Conservation (phyloP, 2,329 filamentous ascomycete species). For the Diaporthe australafricana region DNA sequence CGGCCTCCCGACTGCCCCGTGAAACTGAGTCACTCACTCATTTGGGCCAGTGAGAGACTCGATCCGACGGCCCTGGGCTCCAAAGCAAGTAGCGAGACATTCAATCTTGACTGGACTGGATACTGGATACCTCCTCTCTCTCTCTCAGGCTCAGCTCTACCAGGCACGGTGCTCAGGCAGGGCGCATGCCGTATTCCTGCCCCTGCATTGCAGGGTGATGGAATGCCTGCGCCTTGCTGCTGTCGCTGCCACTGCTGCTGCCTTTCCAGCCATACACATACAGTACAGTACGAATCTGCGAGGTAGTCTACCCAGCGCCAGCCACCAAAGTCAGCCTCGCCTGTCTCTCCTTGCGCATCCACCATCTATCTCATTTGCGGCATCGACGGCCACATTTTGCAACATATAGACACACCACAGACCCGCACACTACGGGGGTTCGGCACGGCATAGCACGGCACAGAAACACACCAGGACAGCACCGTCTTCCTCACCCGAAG, state of each 20-base stretch:
- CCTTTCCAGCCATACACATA: background rate
- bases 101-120: background rate
- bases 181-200: constrained; percentile 12
- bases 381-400: background rate
- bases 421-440: background rate
- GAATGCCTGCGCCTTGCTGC: constrained; percentile 18
- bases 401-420: constrained; percentile 7
- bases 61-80: constrained; percentile 1
- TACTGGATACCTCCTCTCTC: background rate
- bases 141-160: background rate
- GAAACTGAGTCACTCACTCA: constrained; percentile 6
- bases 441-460: constrained; percentile 23
- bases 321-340: constrained; percentile 12
- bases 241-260: background rate
- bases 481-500: constrained; percentile 13
- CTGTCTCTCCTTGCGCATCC: background rate
- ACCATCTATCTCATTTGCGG: background rate
- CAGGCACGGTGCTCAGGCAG: constrained; percentile 10
- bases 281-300: background rate
- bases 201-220: constrained; percentile 25
- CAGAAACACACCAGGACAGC: constrained; percentile 15
- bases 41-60: background rate
- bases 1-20: background rate
- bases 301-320: too few relatives aligned
- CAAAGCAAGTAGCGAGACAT: background rate